Base-by-base conservation (phyloP, 2,329 filamentous ascomycete species). In the Magnaporthiopsis incrustans region DNA sequence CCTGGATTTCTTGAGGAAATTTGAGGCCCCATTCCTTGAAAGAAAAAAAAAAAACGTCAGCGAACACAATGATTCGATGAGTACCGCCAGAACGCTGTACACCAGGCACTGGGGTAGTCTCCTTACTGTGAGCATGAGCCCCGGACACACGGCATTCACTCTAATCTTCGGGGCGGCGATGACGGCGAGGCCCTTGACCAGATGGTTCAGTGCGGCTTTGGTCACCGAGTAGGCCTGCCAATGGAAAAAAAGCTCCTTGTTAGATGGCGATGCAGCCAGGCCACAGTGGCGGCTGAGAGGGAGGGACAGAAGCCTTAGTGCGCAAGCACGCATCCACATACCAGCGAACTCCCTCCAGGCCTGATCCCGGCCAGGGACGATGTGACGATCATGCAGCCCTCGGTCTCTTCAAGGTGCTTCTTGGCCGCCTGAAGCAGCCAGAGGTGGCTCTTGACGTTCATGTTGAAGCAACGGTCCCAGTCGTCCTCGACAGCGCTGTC, bases 191-290 rank as follows among this genome's bases (percentile, higher is more conserved):
- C 77, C 78, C 68, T 83, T 85, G 22, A 79, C 77, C 4, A 88
- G 77, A 70, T 87, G 85, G 53, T 87, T 76, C 65, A 88, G 85
- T 14, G 91, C 91, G 0, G 90, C 84, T 73, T 95, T 95, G 53
- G 89, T 90, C 25, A 93, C 88, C 0, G 86, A 81, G 71, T 95
- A 95, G 4, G 91, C 85, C 87, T 82, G 50, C 30, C 32, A 22
- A 11, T 12, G 35, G 35, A 35, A 12, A 8, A 15, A 18, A 22
- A 30, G 25, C 22, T 15, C 11, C 1, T 14, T 60, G 27, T 22
- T 38, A 33, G 38, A 60, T 14, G 22, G n/a, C 27, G 2, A 61
- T 22, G 4, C 18, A 27, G 11, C 35, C n/a, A 44, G 25, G 35
- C n/a, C 25, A 26, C 6, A 30, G 27, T 26, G n/a, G 27, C 18